phyloP scores from a whole-genome alignment of 257 asterid genomes.

The Fraxinus americana region DNA sequence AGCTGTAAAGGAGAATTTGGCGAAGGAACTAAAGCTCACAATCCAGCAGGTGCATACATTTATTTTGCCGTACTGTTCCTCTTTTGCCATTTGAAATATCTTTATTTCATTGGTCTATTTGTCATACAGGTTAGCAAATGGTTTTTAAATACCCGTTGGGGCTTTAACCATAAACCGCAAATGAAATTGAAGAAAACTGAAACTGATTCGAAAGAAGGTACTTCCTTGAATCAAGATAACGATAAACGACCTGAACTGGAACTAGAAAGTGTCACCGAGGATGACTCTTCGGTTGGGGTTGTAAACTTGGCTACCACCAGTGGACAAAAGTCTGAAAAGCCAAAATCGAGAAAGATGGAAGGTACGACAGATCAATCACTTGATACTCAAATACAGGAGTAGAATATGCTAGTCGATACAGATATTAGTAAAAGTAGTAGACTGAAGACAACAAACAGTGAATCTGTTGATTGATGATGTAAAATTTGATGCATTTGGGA shows the following conservation, averaged over 20 bases:
- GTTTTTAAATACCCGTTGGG: constrained; percentile 94
- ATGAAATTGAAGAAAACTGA: constrained; percentile 37
- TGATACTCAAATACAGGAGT: constrained; percentile 13
- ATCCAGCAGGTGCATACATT: constrained; percentile 58
- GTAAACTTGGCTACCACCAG: constrained; percentile 19
- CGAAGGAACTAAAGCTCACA: constrained; percentile 68
- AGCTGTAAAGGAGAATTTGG: constrained; percentile 61
- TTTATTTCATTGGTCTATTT: neutral
- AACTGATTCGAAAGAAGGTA: constrained; percentile 17
- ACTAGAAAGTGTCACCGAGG: constrained; percentile 4
- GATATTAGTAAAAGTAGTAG: constrained; percentile 35
- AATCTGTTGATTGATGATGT: constrained; percentile 27
- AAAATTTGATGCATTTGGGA: neutral
- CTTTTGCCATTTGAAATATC: neutral
- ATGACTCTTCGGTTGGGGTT: neutral
- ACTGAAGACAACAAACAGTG: constrained; percentile 33
- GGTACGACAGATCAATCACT: constrained; percentile 23
- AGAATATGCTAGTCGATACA: constrained; percentile 23
- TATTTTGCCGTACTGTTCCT: neutral
- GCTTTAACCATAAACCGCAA: constrained; percentile 58
- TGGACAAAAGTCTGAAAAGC: constrained; percentile 27
- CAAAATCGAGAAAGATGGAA: constrained; percentile 33
- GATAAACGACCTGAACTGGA: neutral
- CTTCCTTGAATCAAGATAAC: constrained; percentile 8
- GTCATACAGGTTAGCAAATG: constrained; percentile 69